A percentile compares a stretch with the other conserved stretches of the same genome.
phyloP scores from a whole-genome alignment of 2,329 filamentous ascomycete genomes.

The Nannizziopsis barbatae region DNA sequence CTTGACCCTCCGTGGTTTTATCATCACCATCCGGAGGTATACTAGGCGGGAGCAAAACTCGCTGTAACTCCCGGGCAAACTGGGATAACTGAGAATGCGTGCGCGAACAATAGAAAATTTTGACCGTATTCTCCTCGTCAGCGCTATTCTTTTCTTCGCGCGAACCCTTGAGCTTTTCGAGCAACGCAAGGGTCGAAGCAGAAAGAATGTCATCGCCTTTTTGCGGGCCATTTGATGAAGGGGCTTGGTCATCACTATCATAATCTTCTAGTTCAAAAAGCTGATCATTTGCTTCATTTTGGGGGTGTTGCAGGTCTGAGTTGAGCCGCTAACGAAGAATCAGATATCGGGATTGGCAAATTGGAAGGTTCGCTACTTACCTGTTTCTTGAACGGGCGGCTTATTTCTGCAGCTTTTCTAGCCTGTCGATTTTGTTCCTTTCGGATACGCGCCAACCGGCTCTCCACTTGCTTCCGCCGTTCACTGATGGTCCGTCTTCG shows the following conservation, averaged over 20 bases:
- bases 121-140: slow-evolving; percentile 53
- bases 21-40: slow-evolving; percentile 40
- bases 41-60: slow-evolving; percentile 65
- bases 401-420: slow-evolving; percentile 40
- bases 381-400: slow-evolving; percentile 38
- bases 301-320: neutral
- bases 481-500: slow-evolving; percentile 56
- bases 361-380: slow-evolving; percentile 19
- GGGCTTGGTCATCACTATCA: slow-evolving; percentile 48
- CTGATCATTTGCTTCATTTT: slow-evolving; percentile 9
- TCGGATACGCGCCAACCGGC: slow-evolving; percentile 53
- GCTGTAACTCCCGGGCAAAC: slow-evolving; percentile 70
- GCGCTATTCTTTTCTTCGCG: slow-evolving; percentile 33
- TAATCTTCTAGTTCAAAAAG: slow-evolving; percentile 64
- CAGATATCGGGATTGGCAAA: neutral
- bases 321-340: slow-evolving; percentile 6
- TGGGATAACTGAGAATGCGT: slow-evolving; percentile 88
- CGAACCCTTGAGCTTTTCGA: slow-evolving; percentile 53
- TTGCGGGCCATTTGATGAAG: slow-evolving; percentile 19
- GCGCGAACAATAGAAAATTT: slow-evolving; percentile 85
- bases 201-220: slow-evolving; percentile 46
- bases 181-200: slow-evolving; percentile 60
- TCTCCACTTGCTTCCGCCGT: slow-evolving; percentile 61
- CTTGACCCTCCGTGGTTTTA: slow-evolving; percentile 13
- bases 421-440: slow-evolving; percentile 51